Evolutionary conservation across 257 asterid genomes (phyloP), one percentile per base, ranked within the genome.

Genomic region (Dorcoceras hygrometricum): DNA sequence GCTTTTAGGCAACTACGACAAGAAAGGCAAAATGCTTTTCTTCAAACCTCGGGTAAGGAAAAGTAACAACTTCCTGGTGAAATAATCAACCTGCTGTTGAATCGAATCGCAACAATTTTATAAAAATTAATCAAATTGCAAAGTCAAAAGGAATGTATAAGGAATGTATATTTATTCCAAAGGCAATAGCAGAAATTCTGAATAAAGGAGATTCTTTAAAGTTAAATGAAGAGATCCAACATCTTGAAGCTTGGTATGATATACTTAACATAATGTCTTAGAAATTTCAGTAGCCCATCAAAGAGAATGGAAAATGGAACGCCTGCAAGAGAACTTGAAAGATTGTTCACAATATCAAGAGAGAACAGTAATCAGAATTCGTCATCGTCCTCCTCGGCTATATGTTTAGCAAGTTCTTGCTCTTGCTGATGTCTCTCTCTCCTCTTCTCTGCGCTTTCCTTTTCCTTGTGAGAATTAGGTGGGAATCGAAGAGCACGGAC

Each of bases 401-500:
- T 79, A 67, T 82, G 91, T 59, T 87, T 81, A n/a, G 91, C 91
- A 51, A 87, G 91, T 77, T 87, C 91, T 78, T 87, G 86, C 71
- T 87, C 95, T 62, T 82, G 89, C 71, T 79, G 87, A 59, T 82
- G 87, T 46, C 91, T 77, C 82, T 83, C 95, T 74, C 90, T 86
- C 56, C 86, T 81, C 77, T 79, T 82, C 68, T 80, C 95, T 5
- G 83, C 95, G 66, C 82, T 82, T 59, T 82, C 88, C 77, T 86
- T 84, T 50, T 84, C 86, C 75, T 84, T 84, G 57, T 82, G 80
- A 4, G 90, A 84, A 70, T 86, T 81, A 20, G 79, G 89, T 23
- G 96, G 96, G 71, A 84, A 83, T 23, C 88, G 84, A 5, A 86
- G 88, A 31, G 95, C 95, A 22, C 88, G 86, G 20, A 86, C 86